These are phyloP conservation scores for Spiraea crenata DNA, from an alignment of 331 rosid genomes.

Conservation along the genomic window DNA sequence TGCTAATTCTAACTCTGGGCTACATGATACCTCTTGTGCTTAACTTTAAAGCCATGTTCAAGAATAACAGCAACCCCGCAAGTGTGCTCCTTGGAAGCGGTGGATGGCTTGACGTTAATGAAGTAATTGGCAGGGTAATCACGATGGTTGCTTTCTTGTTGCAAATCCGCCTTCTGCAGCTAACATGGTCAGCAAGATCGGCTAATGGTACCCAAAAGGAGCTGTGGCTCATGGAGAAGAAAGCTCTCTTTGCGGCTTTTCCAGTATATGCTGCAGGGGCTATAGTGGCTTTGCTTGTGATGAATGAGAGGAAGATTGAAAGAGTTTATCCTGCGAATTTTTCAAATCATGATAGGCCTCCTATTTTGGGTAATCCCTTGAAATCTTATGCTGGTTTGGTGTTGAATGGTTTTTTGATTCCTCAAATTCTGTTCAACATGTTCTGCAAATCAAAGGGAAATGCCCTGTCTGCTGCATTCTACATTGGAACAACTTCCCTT, in stretches of 20 bases:
- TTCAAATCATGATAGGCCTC: conserved; percentile 10
- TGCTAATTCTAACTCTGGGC: conserved; percentile 39
- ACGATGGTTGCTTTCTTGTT: conserved; percentile 53
- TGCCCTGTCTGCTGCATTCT: conserved; percentile 39
- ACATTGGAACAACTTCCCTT: conserved; percentile 58
- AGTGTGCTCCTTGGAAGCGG: conserved; percentile 26
- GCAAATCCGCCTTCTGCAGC: conserved; percentile 49
- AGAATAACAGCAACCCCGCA: conserved; percentile 13
- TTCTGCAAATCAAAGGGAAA: conserved; percentile 35
- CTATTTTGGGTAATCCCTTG: conserved; percentile 36
- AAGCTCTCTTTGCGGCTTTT: conserved; percentile 28
- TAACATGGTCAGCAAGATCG: conserved; percentile 49
- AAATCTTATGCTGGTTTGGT: conserved; percentile 55
- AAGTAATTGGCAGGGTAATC: conserved; percentile 33
- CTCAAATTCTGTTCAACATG: conserved; percentile 51
- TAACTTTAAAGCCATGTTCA: conserved; percentile 53
- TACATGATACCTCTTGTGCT: conserved; percentile 52
- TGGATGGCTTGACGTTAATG: conserved; percentile 53
- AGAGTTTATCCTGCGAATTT: background rate
- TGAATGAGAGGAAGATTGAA: conserved; percentile 18
- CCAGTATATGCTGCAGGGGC: conserved; percentile 40
- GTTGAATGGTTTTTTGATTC: conserved; percentile 57
- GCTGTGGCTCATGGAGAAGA: conserved; percentile 42
- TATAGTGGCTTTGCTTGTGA: conserved; percentile 31
- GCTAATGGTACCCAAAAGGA: conserved; percentile 12